Conservation (phyloP, 495 filamentous ascomycete genomes). For the Chaetomium cochliodes region DNA sequence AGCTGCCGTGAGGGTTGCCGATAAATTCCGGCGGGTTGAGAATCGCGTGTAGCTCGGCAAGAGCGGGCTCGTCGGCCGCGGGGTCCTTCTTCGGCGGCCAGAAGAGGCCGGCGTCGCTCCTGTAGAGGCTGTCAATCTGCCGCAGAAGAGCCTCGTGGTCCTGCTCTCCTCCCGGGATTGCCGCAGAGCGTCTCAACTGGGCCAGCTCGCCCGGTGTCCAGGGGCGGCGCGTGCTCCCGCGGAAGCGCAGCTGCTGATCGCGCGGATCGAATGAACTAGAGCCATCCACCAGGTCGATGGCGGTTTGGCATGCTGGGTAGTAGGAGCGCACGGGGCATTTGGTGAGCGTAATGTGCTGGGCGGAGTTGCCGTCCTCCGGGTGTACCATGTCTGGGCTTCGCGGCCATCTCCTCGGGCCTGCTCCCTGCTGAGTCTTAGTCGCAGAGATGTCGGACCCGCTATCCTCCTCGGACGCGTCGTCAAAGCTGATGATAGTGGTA, state of each 20-base stretch:
- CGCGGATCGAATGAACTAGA: slow-evolving; percentile 39
- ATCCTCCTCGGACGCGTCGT: slow-evolving; percentile 12
- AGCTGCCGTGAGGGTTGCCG: slow-evolving; percentile 51
- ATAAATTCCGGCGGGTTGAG: slow-evolving; percentile 55
- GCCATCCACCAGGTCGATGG: slow-evolving; percentile 66
- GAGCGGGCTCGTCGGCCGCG: slow-evolving; percentile 25
- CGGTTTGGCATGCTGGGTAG: slow-evolving; percentile 56
- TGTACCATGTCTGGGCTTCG: slow-evolving; percentile 33
- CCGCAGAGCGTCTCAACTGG: slow-evolving; percentile 18
- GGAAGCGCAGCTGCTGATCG: slow-evolving; percentile 35
- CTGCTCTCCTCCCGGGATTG: background rate
- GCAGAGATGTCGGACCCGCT: background rate
- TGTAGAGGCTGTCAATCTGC: slow-evolving; percentile 43
- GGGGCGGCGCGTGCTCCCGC: slow-evolving; percentile 41
- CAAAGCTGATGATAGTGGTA: slow-evolving; percentile 56
- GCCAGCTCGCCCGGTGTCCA: slow-evolving; percentile 54
- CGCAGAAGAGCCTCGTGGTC: slow-evolving; percentile 32
- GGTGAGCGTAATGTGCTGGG: slow-evolving; percentile 52
- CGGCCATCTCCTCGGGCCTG: background rate
- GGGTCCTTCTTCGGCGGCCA: slow-evolving; percentile 60
- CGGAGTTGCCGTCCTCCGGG: slow-evolving; percentile 40
- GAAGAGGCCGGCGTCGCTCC: slow-evolving; percentile 49
- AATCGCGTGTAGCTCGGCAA: slow-evolving; percentile 51
- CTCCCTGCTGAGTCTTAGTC: slow-evolving; percentile 14
- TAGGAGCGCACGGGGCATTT: slow-evolving; percentile 63